A percentile compares a stretch with the other conserved stretches of the same genome.
Conservation (phyloP, 768 basidiomycete genomes). For the Pleurotus sapidus region DNA sequence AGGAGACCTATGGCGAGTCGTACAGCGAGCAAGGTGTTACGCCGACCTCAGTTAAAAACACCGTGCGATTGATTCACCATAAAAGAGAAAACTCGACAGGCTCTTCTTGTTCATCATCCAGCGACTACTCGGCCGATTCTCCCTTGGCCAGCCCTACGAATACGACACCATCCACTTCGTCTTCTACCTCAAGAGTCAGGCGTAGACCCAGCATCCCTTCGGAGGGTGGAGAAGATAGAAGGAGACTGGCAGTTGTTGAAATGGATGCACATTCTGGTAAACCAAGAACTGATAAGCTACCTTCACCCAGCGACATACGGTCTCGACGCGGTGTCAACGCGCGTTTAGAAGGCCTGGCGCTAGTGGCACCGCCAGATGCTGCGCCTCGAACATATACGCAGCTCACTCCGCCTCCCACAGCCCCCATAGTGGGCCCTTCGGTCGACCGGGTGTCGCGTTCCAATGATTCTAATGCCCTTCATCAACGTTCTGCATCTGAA, state of each 20-base stretch:
- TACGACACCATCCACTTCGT: conserved; percentile 18
- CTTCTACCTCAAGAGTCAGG: conserved; percentile 26
- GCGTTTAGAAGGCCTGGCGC: conserved; percentile 49
- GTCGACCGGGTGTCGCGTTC: conserved; percentile 14
- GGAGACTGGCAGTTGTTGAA: conserved; percentile 66
- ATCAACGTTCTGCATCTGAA: conserved; percentile 51
- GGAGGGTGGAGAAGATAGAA: conserved; percentile 59
- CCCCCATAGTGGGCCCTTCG: conserved; percentile 32
- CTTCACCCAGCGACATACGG: conserved; percentile 28
- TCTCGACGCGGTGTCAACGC: conserved; percentile 38
- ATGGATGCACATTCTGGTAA: conserved; percentile 38
- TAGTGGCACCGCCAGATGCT: conserved; percentile 74
- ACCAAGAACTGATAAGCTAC: conserved; percentile 7
- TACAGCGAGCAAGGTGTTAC: conserved; percentile 8
- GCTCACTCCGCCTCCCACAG: conserved; percentile 49
- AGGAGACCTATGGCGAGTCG: conserved; percentile 16
- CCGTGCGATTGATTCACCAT: conserved; percentile 10
- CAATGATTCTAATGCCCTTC: conserved; percentile 21
- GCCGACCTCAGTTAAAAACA: conserved; percentile 6
- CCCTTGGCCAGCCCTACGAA: conserved; percentile 17
- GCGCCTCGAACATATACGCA: conserved; percentile 49
- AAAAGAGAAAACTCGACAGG: conserved; percentile 17
- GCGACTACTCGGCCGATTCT: conserved; percentile 51
- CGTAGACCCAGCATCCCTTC: conserved; percentile 52
- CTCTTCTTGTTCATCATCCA: conserved; percentile 44